Conservation (phyloP, 306 rosid species). For the Pyrus betulifolia region DNA sequence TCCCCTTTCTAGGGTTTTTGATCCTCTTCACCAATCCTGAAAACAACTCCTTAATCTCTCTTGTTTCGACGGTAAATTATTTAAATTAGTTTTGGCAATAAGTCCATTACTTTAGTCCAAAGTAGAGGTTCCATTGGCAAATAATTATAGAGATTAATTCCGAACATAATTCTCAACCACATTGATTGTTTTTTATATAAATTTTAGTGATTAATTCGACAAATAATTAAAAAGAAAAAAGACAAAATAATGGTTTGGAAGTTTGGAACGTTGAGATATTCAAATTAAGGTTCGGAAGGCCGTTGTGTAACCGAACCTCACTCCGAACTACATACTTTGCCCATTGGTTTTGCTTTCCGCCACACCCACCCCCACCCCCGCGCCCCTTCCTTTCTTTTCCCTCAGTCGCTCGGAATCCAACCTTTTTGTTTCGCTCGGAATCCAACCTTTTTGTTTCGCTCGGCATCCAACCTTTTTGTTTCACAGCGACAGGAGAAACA, state of each 20-base stretch:
- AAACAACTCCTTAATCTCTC: no score
- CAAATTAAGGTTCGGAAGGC: constrained; percentile 43
- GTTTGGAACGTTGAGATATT: constrained; percentile 6
- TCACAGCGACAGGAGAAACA: not conserved
- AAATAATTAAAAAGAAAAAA: not conserved
- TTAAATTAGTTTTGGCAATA: no score
- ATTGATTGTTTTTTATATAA: no score
- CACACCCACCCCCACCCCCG: no score
- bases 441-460: constrained; percentile 3
- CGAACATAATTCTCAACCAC: not conserved
- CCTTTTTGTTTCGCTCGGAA: not conserved
- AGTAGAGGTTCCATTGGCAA: no score
- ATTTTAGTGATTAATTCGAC: not conserved
- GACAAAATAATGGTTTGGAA: not conserved
- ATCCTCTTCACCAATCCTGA: no score
- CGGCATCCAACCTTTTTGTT: constrained; percentile 3
- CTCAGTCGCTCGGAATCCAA: not conserved
- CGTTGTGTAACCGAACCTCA: constrained; percentile 26
- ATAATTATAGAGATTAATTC: no score
- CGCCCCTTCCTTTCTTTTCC: not conserved
- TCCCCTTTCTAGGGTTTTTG: no score
- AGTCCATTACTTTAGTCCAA: no score
- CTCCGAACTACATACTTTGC: not conserved
- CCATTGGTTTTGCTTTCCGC: not conserved
- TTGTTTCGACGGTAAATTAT: no score